phyloP scores from a whole-genome alignment of 352 stramenopile species.

The Pythium aphanidermatum region DNA sequence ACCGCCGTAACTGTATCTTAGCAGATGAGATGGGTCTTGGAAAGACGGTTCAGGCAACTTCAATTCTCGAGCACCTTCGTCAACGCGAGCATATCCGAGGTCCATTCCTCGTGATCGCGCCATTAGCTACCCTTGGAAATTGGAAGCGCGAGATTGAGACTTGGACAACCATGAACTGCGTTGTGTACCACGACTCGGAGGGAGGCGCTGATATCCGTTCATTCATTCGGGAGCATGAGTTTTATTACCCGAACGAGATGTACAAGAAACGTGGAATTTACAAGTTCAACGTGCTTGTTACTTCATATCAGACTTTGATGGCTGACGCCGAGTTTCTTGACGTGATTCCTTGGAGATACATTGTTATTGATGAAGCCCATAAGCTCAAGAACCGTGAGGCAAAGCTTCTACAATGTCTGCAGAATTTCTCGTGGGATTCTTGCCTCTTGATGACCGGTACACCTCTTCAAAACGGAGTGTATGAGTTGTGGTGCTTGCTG shows the following conservation, averaged over 20 bases:
- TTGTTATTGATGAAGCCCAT: constrained; percentile 99
- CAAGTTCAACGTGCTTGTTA: constrained; percentile 97
- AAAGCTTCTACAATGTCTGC: constrained; percentile 90
- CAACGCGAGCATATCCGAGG: constrained; percentile 89
- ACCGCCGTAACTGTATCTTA: constrained; percentile 92
- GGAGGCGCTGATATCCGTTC: constrained; percentile 86
- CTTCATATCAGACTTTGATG: constrained; percentile 96
- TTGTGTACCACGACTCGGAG: constrained; percentile 98
- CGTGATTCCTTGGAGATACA: constrained; percentile 93
- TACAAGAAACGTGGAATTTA: constrained; percentile 75
- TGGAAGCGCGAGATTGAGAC: constrained; percentile 99
- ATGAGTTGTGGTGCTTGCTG: constrained; percentile 98
- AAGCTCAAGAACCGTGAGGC: constrained; percentile 98
- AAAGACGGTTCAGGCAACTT: constrained; percentile 89
- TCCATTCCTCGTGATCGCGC: constrained; percentile 98
- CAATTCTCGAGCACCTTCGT: constrained; percentile 94
- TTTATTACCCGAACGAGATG: constrained; percentile 89
- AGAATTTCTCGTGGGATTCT: constrained; percentile 78
- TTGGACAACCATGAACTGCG: constrained; percentile 99
- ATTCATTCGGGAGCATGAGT: constrained; percentile 96
- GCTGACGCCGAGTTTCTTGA: constrained; percentile 91
- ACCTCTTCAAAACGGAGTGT: constrained; percentile 98
- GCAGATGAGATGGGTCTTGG: constrained; percentile 88
- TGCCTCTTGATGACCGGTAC: constrained; percentile 97
- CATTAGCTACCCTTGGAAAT: constrained; percentile 96